These are phyloP conservation scores for Silybum marianum DNA, from an alignment of 129 eudicot species.

Conservation along the genomic window DNA sequence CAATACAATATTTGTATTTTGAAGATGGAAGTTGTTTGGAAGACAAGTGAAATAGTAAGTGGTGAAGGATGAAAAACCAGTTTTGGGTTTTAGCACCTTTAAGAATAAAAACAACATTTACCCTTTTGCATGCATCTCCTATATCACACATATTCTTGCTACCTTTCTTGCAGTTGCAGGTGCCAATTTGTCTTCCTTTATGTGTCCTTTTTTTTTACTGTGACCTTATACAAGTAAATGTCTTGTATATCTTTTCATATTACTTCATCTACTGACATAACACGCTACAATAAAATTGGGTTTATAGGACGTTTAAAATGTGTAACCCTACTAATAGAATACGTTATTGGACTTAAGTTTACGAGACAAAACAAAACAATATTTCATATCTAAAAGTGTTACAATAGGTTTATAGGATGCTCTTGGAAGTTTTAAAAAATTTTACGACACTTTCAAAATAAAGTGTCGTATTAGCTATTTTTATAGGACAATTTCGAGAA, in stretches of 20 bases:
- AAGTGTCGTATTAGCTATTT: neutral
- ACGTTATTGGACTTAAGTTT: neutral
- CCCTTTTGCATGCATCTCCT: slow-evolving; percentile 8
- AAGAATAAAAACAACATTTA: slow-evolving; percentile 23
- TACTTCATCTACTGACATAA: neutral
- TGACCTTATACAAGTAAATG: neutral
- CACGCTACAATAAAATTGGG: neutral
- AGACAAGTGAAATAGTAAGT: no score
- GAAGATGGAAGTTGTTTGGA: no score
- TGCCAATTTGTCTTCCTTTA: neutral
- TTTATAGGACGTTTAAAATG: no score
- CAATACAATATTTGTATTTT: no score
- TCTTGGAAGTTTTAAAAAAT: no score
- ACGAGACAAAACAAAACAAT: neutral
- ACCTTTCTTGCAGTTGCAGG: slow-evolving; percentile 39
- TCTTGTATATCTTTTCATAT: no score
- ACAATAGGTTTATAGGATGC: neutral
- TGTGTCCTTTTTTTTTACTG: neutral
- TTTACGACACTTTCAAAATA: no score
- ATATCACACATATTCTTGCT: slow-evolving; percentile 19
- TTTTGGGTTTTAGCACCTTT: slow-evolving; percentile 29
- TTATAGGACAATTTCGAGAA: neutral
- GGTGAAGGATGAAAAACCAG: neutral
- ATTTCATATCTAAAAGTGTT: neutral
- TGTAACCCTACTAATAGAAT: neutral